Evolutionary conservation across 495 filamentous ascomycete genomes (phyloP), one percentile per base, ranked within the genome.

Genomic region (Aspergillus mulundensis): DNA sequence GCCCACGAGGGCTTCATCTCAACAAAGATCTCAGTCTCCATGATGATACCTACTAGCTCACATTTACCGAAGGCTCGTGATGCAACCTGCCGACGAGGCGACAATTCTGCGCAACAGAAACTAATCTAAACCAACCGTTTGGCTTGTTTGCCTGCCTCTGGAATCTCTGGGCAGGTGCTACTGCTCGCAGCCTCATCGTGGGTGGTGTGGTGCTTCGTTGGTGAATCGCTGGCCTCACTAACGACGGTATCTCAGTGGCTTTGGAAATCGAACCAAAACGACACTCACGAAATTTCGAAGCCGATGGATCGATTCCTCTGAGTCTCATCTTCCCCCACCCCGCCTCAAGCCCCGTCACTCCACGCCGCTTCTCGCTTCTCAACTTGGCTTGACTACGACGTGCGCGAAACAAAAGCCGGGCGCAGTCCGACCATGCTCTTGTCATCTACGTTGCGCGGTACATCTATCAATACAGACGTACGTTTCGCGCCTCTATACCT

Each of bases 371-470:
- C 32, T 18, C 20, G 16, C 34, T 52, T 24, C 32, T 50, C 46
- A 24, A 32, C 12, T 20, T 14, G 40, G 46, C 50, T 56, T 39
- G 28, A 34, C 25, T 45, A 49, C 38, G 8, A 21, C 36, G 20
- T 43, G 32, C 24, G 50, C 23, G 32, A 28, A 30, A 30, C 3
- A 30, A 20, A 40, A 3, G 18, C 51, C 24, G 57, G 52, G 54
- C 56, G 45, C 50, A 43, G 64, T 60, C 66, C 61, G 63, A 77
- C 64, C 68, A 77, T 77, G 74, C 67, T 50, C 68, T 50, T 58
- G 59, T 62, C 57, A 72, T 43, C 53, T 44, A 56, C 50, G 50
- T 57, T 53, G 53, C 61, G 47, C 61, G 59, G 53, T 69, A 56
- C 53, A 65, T 66, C 65, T 71, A 57, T 67, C 67, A 59, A 55